Evolutionary conservation across 2,329 filamentous ascomycete species (phyloP).

Genomic region (Venturia nashicola): DNA sequence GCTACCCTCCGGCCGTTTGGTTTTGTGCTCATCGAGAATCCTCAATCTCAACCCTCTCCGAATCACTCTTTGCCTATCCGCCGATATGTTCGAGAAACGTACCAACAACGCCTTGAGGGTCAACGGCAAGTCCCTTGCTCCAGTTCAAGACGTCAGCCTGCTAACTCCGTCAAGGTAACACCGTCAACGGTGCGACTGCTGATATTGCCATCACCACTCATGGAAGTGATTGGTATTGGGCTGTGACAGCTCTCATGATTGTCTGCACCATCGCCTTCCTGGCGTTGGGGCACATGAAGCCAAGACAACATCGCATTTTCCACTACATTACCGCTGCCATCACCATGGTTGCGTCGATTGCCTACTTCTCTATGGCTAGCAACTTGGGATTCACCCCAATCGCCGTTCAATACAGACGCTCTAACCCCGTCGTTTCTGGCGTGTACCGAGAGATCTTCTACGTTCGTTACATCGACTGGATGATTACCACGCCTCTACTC

Average conservation of each 20-base stretch:
- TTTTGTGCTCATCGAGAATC: no score
- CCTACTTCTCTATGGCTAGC: constrained; percentile 57
- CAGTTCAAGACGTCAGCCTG: neutral
- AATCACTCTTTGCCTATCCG: no score
- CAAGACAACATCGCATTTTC: constrained; percentile 45
- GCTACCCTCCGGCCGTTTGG: neutral
- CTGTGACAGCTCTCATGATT: constrained; percentile 48
- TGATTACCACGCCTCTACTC: constrained; percentile 52
- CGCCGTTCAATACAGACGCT: constrained; percentile 44
- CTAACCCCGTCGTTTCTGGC: constrained; percentile 33
- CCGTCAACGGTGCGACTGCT: constrained; percentile 32
- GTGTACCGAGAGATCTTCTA: constrained; percentile 53
- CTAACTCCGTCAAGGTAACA: constrained; percentile 21
- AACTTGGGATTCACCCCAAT: constrained; percentile 53
- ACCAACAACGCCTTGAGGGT: neutral
- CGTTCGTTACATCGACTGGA: constrained; percentile 54
- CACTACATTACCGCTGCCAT: constrained; percentile 51
- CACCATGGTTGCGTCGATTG: constrained; percentile 46
- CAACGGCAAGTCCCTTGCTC: neutral
- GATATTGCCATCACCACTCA: constrained; percentile 46
- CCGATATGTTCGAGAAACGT: neutral
- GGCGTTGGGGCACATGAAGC: constrained; percentile 39
- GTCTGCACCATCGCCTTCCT: constrained; percentile 41
- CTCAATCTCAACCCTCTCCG: no score
- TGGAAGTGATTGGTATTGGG: constrained; percentile 52